A percentile compares a stretch with the other conserved stretches of the same genome.
These are phyloP conservation scores for Wickerhamiella pararugosa DNA, from an alignment of 1,139 yeast genomes.

Conservation along the genomic window DNA sequence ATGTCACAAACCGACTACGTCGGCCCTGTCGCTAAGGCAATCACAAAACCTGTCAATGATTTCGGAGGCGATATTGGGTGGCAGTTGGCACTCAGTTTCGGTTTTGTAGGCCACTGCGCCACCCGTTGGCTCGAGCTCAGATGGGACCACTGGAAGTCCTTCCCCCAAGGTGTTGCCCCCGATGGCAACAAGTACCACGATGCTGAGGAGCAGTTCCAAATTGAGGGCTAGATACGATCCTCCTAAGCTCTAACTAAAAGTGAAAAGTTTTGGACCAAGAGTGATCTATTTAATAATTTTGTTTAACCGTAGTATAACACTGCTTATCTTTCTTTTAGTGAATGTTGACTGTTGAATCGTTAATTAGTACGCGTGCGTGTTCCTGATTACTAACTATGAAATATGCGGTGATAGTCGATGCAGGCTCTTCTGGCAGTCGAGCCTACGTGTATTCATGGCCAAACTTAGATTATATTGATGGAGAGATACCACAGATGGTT, in stretches of 20 bases:
- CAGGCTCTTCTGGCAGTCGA: conserved; percentile 73
- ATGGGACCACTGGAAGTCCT: conserved; percentile 5
- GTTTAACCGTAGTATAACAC: no score
- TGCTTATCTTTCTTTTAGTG: no score
- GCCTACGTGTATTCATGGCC: conserved; percentile 61
- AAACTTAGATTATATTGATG: conserved; percentile 23
- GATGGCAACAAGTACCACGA: no score
- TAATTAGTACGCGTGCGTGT: no score
- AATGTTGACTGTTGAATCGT: no score
- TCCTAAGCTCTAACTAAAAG: no score
- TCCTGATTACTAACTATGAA: conserved; percentile 8
- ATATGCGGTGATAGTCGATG: conserved; percentile 60
- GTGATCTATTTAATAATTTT: no score
- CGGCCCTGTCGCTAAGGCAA: conserved; percentile 48
- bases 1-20: conserved; percentile 75
- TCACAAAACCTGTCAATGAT: conserved; percentile 27
- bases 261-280: no score
- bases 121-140: conserved; percentile 48
- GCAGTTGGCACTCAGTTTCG: conserved; percentile 53
- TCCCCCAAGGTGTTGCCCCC: neutral
- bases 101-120: conserved; percentile 47
- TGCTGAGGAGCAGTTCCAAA: no score
- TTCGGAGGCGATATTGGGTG: conserved; percentile 81
- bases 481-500: conserved; percentile 13
- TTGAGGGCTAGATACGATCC: no score